A percentile compares a stretch with the other conserved stretches of the same genome.
Evolutionary conservation across 257 asterid species (phyloP).

Genomic region (Datura wrightii): DNA sequence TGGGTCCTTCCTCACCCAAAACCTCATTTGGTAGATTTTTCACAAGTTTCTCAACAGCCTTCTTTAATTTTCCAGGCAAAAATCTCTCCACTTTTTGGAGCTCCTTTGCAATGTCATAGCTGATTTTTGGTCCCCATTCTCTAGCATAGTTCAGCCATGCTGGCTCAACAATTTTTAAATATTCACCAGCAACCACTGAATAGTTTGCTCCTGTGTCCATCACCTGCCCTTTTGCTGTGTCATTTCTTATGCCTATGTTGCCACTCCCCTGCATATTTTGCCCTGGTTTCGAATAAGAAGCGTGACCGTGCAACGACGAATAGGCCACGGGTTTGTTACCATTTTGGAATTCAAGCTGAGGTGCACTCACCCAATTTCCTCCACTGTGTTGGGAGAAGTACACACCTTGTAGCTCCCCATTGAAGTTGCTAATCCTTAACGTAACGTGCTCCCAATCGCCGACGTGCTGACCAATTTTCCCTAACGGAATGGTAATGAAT

Average conservation of each 20-base stretch:
- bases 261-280: slow-evolving; percentile 62
- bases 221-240: slow-evolving; percentile 48
- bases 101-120: slow-evolving; percentile 58
- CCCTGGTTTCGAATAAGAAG: slow-evolving; percentile 60
- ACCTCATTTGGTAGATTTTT: slow-evolving; percentile 65
- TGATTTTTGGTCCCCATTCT: slow-evolving; percentile 84
- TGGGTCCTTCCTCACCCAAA: slow-evolving; percentile 85
- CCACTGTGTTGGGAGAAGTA: slow-evolving; percentile 72
- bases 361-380: slow-evolving; percentile 62
- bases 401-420: slow-evolving; percentile 64
- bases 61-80: slow-evolving; percentile 63
- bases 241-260: slow-evolving; percentile 69
- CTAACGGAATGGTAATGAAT: slow-evolving; percentile 55
- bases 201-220: slow-evolving; percentile 56
- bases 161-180: slow-evolving; percentile 56
- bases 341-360: slow-evolving; percentile 54
- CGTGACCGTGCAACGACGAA: slow-evolving; percentile 83
- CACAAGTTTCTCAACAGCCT: slow-evolving; percentile 50
- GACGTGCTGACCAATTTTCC: slow-evolving; percentile 72
- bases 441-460: slow-evolving; percentile 97
- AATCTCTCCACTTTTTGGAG: slow-evolving; percentile 52
- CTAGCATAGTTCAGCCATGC: slow-evolving; percentile 71
- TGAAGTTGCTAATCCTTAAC: slow-evolving; percentile 70
- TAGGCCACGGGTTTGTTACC: slow-evolving; percentile 64
- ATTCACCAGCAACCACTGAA: slow-evolving; percentile 50